Evolutionary conservation across 2,329 filamentous ascomycete species (phyloP).

Genomic region (Aspergillus uvarum): DNA sequence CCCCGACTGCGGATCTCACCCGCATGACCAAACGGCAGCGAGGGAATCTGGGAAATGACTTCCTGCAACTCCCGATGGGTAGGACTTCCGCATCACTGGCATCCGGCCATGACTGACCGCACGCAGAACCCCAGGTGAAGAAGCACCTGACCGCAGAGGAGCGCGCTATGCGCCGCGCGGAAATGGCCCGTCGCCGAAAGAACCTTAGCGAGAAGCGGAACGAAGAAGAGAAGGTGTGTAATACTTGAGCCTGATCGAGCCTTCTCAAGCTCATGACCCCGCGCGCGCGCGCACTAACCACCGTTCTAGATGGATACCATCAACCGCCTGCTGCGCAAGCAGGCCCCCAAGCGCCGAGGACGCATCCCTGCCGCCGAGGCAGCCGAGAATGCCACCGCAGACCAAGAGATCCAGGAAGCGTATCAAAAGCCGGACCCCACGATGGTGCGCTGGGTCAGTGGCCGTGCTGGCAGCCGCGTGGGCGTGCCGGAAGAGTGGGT

Average conservation of each 20-base stretch:
- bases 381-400: constrained; percentile 42
- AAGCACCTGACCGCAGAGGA: constrained; percentile 72
- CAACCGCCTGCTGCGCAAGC: constrained; percentile 66
- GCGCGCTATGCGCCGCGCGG: constrained; percentile 68
- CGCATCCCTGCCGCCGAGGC: constrained; percentile 49
- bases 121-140: constrained; percentile 65
- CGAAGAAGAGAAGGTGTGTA: constrained; percentile 71
- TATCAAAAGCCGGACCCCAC: constrained; percentile 43
- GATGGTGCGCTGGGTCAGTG: constrained; percentile 48
- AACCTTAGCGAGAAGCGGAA: constrained; percentile 75
- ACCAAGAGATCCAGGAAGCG: constrained; percentile 37
- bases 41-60: constrained; percentile 56
- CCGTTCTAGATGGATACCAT: constrained; percentile 62
- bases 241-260: background rate
- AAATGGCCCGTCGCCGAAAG: constrained; percentile 72
- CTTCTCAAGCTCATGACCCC: background rate
- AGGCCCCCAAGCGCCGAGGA: constrained; percentile 59
- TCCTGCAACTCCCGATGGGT: constrained; percentile 58
- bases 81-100: constrained; percentile 15
- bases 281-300: constrained; percentile 15
- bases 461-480: constrained; percentile 41
- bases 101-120: constrained; percentile 14
- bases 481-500: constrained; percentile 51
- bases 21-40: constrained; percentile 70
- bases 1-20: constrained; percentile 56